Base-by-base conservation (phyloP, 805 yeast species). In the Kregervanrija delftensis region DNA sequence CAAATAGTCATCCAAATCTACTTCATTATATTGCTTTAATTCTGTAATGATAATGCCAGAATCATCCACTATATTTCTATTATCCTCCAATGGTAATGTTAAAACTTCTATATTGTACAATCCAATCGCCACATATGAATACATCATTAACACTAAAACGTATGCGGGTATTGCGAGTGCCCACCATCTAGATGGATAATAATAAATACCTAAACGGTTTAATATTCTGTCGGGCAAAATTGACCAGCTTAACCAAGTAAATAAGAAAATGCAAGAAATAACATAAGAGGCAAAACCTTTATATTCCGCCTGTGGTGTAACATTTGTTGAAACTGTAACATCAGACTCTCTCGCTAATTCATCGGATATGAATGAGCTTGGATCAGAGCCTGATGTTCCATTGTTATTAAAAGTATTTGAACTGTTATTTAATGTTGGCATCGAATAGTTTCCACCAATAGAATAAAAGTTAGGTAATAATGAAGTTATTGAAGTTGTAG, bases 111-210 rank as follows among this genome's bases (percentile, higher is more conserved):
- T 76, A 54, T 86, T 86, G 67, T 84, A 88, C 35, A 80, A 62
- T 1, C 81, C 79, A 37, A 90, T 63, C 9, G 81, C 86, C 2
- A 84, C 67, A 60, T 90, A 91, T 0, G 74, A 75, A 57, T 77
- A 89, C 13, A 81, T 64, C 88, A 90, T 81, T 10, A 72, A 60
- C 72, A 86, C 78, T 30, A 91, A 64, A 5, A 83, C 71, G 51
- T 77, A 77, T 11, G 86, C 71, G 4, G 96, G 96, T 2, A 86
- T 61, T 1, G 87, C 85, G 33, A 86, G 59, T 2, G 95, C 82
- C 99, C 98, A 93, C 81, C 90, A 85, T 52, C 95, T 72, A 31
- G 91, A 85, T 0, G 98, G 98, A 54, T 81, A 85, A 61, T 81
- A 89, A 55, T 73, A 76, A 14, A 83, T 76, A 13, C 79, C 81